Evolutionary conservation across 768 basidiomycete genomes (phyloP).

Genomic region (Baorangia bicolor): DNA sequence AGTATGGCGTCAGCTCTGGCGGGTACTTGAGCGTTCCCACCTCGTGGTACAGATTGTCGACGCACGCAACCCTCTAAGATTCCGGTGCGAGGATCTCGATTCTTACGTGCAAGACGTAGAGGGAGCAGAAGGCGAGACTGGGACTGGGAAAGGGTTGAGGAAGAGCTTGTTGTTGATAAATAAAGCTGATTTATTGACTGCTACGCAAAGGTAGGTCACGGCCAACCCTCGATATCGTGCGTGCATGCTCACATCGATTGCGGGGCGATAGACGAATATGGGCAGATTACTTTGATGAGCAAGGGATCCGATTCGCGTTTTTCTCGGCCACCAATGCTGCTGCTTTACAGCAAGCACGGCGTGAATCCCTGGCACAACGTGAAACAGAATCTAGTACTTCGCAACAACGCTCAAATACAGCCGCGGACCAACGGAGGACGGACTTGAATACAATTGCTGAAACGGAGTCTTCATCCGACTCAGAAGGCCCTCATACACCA

Average conservation of each 20-base stretch:
- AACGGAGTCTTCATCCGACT: slow-evolving; percentile 34
- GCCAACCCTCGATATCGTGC: neutral
- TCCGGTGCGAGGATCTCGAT: slow-evolving; percentile 91
- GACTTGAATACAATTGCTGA: slow-evolving; percentile 3
- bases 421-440: neutral
- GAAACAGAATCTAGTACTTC: slow-evolving; percentile 22
- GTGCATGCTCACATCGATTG: neutral
- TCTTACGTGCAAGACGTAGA: slow-evolving; percentile 83
- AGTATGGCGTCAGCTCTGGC: slow-evolving; percentile 98
- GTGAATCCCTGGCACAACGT: slow-evolving; percentile 40
- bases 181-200: slow-evolving; percentile 90
- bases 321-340: slow-evolving; percentile 90
- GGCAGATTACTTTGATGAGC: slow-evolving; percentile 88
- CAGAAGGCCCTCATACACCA: slow-evolving; percentile 27
- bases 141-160: slow-evolving; percentile 71
- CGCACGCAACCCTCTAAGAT: slow-evolving; percentile 89
- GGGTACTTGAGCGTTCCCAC: slow-evolving; percentile 93
- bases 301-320: slow-evolving; percentile 80
- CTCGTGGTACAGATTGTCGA: slow-evolving; percentile 96
- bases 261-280: slow-evolving; percentile 66
- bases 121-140: slow-evolving; percentile 76
- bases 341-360: slow-evolving; percentile 75
- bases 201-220: slow-evolving; percentile 71
- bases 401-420: slow-evolving; percentile 1
- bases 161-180: slow-evolving; percentile 86